Conservation (phyloP, 345 rosid genomes). For the Hypericum androsaemum region DNA sequence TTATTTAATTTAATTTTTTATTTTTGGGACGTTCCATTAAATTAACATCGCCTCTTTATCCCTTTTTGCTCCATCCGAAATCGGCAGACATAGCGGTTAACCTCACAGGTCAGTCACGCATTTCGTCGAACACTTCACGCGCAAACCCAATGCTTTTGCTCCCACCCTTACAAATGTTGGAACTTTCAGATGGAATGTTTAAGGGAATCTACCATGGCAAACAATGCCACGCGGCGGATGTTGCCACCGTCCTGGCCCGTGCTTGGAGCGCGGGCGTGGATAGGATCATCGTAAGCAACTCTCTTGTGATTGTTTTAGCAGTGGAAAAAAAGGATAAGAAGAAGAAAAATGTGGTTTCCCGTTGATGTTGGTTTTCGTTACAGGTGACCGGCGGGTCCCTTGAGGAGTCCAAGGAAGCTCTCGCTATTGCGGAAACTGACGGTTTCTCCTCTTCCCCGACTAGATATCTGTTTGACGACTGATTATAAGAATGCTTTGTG, state of each 20-base stretch:
- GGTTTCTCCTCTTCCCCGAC: conserved; percentile 27
- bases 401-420: conserved; percentile 86
- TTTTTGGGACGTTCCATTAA: neutral
- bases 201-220: conserved; percentile 84
- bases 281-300: conserved; percentile 57
- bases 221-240: conserved; percentile 66
- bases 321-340: too few relatives aligned
- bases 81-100: conserved; percentile 79
- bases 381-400: conserved; percentile 97
- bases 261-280: conserved; percentile 97
- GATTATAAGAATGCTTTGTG: neutral
- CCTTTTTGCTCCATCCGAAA: too few relatives aligned
- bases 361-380: neutral
- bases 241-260: conserved; percentile 58
- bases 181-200: conserved; percentile 79
- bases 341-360: neutral
- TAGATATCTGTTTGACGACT: too few relatives aligned
- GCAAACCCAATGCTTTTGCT: conserved; percentile 4
- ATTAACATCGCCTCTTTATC: conserved; percentile 1
- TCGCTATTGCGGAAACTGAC: conserved; percentile 91
- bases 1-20: neutral
- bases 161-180: too few relatives aligned
- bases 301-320: neutral
- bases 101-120: conserved; percentile 72
- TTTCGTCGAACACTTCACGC: conserved; percentile 42